Base-by-base conservation (phyloP, 2,329 filamentous ascomycete genomes). In the Diaporthe eres region DNA sequence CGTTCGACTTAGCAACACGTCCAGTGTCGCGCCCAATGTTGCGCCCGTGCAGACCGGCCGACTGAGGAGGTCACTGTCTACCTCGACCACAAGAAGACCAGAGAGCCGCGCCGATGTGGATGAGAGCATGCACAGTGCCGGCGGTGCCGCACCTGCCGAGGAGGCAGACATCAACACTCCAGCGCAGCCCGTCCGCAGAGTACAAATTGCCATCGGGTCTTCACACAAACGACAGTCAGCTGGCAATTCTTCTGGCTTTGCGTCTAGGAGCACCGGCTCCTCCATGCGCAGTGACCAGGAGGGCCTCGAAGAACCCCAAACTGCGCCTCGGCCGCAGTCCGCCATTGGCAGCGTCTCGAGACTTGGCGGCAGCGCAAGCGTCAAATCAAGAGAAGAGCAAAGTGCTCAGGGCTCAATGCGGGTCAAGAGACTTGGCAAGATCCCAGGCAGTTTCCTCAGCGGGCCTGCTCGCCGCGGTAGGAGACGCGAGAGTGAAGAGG, bases 381-480 rank as follows among this genome's bases (percentile, higher is more conserved):
- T 87, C 58, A 86, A 86, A 49, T 86, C 87, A 68, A 86, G 91
- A 3, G 93, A 95, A 34, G 92, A 94, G 47, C 85, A 86, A 47
- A 92, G 90, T 19, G 85, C 91, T 2, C 94, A 94, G 76, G 92
- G 93, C 79, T 95, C 94, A 0, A 91, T 95, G 88, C 90, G 95
- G 7, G 87, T 96, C 75, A 96, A 96, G 84, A 89, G 94, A 77
- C 90, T 95, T 19, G 93, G 93, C 22, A 94, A 94, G 83, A 88
- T 93, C 10, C 91, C 93, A 3, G 95, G 94, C 1, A 93, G 91
- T 76, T 96, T 96, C 78, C 86, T 97, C 31, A 95, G 94, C 79
- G 94, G 94, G 1, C 95, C 95, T 39, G 94, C 95, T 28, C 90
- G 95, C 73, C 89, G 95, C 79, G 95, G 94, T 37, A 90, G 94